Evolutionary conservation across 345 rosid genomes (phyloP).

Genomic region (Dovyalis caffra): DNA sequence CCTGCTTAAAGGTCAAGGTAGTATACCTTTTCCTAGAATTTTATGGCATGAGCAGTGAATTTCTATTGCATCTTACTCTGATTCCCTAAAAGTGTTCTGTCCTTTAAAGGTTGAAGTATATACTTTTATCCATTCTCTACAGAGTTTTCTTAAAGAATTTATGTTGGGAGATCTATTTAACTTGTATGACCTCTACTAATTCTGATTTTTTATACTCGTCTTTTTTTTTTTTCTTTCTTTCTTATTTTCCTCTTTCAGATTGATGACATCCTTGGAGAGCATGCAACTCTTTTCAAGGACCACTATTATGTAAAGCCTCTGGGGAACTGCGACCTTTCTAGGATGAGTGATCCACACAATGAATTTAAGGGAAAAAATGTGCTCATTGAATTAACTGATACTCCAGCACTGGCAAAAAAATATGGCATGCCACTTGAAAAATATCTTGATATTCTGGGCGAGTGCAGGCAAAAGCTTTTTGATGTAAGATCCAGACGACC

Average conservation of each 20-base stretch:
- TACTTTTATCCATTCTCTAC: no score
- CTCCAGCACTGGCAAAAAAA: conserved; percentile 62
- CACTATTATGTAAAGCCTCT: conserved; percentile 70
- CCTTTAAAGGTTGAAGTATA: no score
- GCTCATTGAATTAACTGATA: conserved; percentile 70
- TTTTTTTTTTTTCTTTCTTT: no score
- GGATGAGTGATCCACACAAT: conserved; percentile 79
- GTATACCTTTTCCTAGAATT: no score
- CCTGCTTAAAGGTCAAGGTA: no score
- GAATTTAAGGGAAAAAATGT: conserved; percentile 83
- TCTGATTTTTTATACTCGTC: conserved; percentile 1
- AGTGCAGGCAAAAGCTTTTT: conserved; percentile 72
- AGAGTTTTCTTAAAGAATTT: no score
- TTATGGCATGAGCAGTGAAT: background rate
- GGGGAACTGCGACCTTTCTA: conserved; percentile 89
- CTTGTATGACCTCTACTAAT: conserved; percentile 1
- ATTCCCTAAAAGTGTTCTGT: no score
- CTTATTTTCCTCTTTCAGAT: conserved; percentile 52
- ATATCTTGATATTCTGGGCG: conserved; percentile 72
- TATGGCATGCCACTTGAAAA: conserved; percentile 49
- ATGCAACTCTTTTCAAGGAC: conserved; percentile 71
- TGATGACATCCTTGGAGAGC: conserved; percentile 70
- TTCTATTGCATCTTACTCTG: background rate
- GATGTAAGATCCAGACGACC: conserved; percentile 66
- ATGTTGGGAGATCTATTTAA: no score